Percentiles rank a stretch among this genome's conserved stretches.
Evolutionary conservation across 108 stramenopile species (phyloP).

Genomic region (Nitzschia sp.): DNA sequence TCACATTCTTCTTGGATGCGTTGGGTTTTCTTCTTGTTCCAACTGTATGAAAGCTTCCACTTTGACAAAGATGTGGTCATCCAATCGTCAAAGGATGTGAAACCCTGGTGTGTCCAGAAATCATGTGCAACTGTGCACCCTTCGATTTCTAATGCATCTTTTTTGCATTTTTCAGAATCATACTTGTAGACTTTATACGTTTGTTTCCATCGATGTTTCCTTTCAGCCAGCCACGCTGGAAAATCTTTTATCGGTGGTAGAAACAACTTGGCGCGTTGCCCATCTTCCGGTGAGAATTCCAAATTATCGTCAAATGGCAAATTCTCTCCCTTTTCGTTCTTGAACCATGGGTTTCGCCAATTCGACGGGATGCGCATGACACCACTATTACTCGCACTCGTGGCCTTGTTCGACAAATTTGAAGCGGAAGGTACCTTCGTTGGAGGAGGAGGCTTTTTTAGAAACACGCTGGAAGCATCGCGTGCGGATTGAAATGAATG

Average conservation of each 20-base stretch:
- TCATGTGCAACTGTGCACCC: conserved; percentile 38
- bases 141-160: background rate
- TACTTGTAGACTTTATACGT: conserved; percentile 31
- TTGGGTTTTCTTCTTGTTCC: conserved; percentile 51
- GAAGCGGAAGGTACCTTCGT: background rate
- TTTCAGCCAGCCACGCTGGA: conserved; percentile 44
- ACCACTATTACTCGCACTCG: background rate
- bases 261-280: conserved; percentile 29
- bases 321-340: background rate
- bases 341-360: conserved; percentile 28
- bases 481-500: background rate
- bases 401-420: background rate
- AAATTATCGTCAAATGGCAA: conserved; percentile 52
- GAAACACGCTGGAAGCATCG: background rate
- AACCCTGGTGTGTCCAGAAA: conserved; percentile 72
- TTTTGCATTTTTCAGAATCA: conserved; percentile 14
- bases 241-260: conserved; percentile 24
- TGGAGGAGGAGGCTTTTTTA: background rate
- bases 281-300: conserved; percentile 49
- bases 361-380: background rate
- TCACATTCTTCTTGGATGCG: conserved; percentile 60
- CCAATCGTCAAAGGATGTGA: conserved; percentile 59
- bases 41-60: conserved; percentile 67
- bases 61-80: conserved; percentile 31
- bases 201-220: conserved; percentile 56